Conservation (phyloP, 2,329 filamentous ascomycete species). For the Alternaria sp. region DNA sequence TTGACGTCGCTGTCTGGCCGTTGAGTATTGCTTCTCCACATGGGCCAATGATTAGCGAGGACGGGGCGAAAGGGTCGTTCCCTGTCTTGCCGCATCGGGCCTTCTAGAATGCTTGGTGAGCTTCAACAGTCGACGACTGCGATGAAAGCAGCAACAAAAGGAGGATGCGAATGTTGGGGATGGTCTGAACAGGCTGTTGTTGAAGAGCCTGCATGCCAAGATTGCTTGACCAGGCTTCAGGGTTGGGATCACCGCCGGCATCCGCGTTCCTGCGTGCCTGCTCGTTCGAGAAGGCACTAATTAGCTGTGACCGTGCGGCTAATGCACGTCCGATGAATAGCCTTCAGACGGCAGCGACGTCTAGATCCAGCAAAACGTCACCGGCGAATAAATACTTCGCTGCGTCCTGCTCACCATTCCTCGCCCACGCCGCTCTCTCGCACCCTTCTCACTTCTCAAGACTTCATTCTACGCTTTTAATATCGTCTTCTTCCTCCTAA, state of each 20-base stretch:
- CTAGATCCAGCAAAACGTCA: conserved; percentile 23
- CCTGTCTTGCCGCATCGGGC: conserved; percentile 8
- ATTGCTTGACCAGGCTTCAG: not conserved
- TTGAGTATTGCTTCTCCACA: conserved; percentile 30
- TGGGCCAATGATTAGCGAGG: conserved; percentile 19
- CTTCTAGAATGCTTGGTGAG: conserved; percentile 13
- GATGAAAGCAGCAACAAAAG: not conserved
- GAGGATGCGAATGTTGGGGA: not conserved
- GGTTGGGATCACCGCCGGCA: conserved; percentile 5
- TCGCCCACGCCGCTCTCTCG: conserved; percentile 1
- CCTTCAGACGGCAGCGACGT: conserved; percentile 7
- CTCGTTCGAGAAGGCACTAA: conserved; percentile 16
- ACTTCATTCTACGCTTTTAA: conserved; percentile 11
- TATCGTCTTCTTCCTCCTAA: conserved; percentile 4
- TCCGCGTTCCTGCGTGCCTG: conserved; percentile 7
- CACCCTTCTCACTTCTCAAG: not conserved
- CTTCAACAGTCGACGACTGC: not conserved
- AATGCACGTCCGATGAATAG: conserved; percentile 21
- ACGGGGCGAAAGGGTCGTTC: conserved; percentile 7
- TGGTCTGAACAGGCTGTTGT: not conserved
- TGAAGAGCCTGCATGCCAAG: not conserved
- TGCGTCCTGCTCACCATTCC: conserved; percentile 5
- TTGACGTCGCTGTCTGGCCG: conserved; percentile 26
- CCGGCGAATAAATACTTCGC: conserved; percentile 22
- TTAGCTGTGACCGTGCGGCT: conserved; percentile 23